A percentile compares a stretch with the other conserved stretches of the same genome.
phyloP scores from a whole-genome alignment of 2,329 filamentous ascomycete species.

The Fusarium clavum region DNA sequence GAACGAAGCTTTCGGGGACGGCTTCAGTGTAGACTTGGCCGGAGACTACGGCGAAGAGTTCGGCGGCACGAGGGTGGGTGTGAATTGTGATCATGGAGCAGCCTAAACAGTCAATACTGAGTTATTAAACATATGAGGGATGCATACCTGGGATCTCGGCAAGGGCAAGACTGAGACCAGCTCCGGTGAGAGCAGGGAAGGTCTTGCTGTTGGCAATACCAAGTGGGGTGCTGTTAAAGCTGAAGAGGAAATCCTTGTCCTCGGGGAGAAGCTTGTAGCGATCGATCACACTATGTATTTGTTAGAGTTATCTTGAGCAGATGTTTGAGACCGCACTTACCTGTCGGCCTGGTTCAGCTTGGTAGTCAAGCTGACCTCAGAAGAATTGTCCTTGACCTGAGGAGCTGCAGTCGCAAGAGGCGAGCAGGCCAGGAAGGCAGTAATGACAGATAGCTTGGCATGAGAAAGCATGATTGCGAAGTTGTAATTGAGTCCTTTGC shows the following conservation, averaged over 20 bases:
- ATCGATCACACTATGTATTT: conserved; percentile 48
- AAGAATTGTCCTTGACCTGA: not conserved
- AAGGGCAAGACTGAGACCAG: conserved; percentile 61
- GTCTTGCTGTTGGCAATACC: conserved; percentile 64
- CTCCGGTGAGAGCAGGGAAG: conserved; percentile 67
- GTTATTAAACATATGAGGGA: accelerated
- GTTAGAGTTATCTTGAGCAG: not conserved
- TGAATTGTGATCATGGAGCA: conserved; percentile 69
- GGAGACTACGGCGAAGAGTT: conserved; percentile 63
- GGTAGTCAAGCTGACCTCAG: conserved; percentile 49
- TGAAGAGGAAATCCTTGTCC: conserved; percentile 61
- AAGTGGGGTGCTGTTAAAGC: conserved; percentile 55
- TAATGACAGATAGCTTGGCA: not conserved
- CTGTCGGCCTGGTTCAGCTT: conserved; percentile 55
- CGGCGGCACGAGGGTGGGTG: conserved; percentile 64
- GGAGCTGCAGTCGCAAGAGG: conserved; percentile 47
- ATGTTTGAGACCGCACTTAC: conserved; percentile 33
- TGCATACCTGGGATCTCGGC: conserved; percentile 58
- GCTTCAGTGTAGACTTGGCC: conserved; percentile 63
- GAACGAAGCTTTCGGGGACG: conserved; percentile 62
- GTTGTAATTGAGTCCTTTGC: not conserved
- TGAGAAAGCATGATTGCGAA: conserved; percentile 15
- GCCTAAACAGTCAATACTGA: conserved; percentile 37
- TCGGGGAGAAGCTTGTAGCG: conserved; percentile 58
- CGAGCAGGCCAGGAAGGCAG: conserved; percentile 55